Evolutionary conservation across 2,329 filamentous ascomycete species (phyloP).

Genomic region (Mycosphaerella arachidis): DNA sequence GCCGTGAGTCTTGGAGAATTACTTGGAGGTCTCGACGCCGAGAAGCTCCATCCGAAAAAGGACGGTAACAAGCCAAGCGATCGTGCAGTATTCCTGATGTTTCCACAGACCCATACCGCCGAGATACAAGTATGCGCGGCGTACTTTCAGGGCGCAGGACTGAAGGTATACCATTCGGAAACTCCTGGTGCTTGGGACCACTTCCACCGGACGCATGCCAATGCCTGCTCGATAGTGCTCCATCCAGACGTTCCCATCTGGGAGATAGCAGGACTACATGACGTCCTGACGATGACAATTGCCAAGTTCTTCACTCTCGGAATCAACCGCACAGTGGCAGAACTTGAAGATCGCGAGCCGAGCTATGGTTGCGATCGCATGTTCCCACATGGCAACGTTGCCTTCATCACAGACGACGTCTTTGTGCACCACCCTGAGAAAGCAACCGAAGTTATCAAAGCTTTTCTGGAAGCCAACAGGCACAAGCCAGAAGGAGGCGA

Average conservation of each 20-base stretch:
- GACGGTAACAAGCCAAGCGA: slow-evolving; percentile 2
- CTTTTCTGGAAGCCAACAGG: slow-evolving; percentile 32
- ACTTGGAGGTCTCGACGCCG: slow-evolving; percentile 9
- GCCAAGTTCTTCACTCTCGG: slow-evolving; percentile 34
- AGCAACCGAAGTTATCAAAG: slow-evolving; percentile 36
- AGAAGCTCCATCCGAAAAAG: slow-evolving; percentile 1
- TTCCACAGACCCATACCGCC: slow-evolving; percentile 15
- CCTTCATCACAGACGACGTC: slow-evolving; percentile 43
- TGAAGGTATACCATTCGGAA: slow-evolving; percentile 25
- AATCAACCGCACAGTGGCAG: slow-evolving; percentile 20
- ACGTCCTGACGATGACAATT: slow-evolving; percentile 29
- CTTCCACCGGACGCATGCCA: slow-evolving; percentile 17
- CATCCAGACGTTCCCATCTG: slow-evolving; percentile 33
- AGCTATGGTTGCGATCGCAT: slow-evolving; percentile 25
- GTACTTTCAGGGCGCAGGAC: slow-evolving; percentile 16
- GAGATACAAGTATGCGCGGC: slow-evolving; percentile 23
- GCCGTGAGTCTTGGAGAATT: slow-evolving; percentile 5
- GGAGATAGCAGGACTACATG: slow-evolving; percentile 32
- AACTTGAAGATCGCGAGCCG: slow-evolving; percentile 14
- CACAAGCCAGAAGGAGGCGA: slow-evolving; percentile 22
- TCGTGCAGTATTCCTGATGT: slow-evolving; percentile 26
- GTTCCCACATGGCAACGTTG: slow-evolving; percentile 38
- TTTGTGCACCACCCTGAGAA: slow-evolving; percentile 37
- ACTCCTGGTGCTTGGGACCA: slow-evolving; percentile 26
- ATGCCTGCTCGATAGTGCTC: slow-evolving; percentile 22